These are phyloP conservation scores for Coffea canephora DNA, from an alignment of 257 asterid genomes.

Conservation along the genomic window DNA sequence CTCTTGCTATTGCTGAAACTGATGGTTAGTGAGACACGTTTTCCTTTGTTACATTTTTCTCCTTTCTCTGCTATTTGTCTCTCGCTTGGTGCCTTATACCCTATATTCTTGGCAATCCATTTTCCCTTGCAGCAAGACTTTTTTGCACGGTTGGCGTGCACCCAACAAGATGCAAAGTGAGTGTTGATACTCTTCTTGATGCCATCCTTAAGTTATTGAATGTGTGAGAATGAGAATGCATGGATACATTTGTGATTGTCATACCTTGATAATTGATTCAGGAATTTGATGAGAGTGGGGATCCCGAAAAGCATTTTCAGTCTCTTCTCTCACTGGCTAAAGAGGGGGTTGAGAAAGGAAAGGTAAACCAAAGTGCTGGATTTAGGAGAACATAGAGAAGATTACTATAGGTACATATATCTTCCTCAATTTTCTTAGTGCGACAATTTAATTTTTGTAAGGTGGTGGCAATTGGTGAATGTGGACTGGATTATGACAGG, in stretches of 20 bases:
- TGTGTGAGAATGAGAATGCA: slow-evolving; percentile 1
- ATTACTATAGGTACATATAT: not conserved
- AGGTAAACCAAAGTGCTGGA: slow-evolving; percentile 38
- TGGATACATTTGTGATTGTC: slow-evolving; percentile 1
- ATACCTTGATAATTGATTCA: slow-evolving; percentile 27
- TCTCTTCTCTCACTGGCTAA: slow-evolving; percentile 75
- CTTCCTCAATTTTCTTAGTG: not conserved
- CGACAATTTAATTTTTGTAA: slow-evolving; percentile 37
- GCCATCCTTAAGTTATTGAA: not conserved
- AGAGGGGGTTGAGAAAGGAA: slow-evolving; percentile 91
- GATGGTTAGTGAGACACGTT: slow-evolving; percentile 56
- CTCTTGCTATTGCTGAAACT: slow-evolving; percentile 93
- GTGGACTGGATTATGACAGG: slow-evolving; percentile 97
- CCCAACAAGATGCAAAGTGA: slow-evolving; percentile 96
- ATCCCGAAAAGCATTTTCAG: slow-evolving; percentile 76
- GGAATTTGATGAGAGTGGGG: slow-evolving; percentile 96
- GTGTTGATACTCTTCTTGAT: slow-evolving; percentile 15
- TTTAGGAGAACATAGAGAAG: not conserved
- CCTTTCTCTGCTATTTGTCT: slow-evolving; percentile 5
- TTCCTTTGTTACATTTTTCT: slow-evolving; percentile 2
- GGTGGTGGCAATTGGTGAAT: slow-evolving; percentile 99
- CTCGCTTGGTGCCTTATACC: not conserved
- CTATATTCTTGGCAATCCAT: not conserved
- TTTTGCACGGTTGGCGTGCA: slow-evolving; percentile 99
- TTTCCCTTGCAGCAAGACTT: slow-evolving; percentile 63